Base-by-base conservation (phyloP, 768 basidiomycete genomes). In the Termitomyces sp. region DNA sequence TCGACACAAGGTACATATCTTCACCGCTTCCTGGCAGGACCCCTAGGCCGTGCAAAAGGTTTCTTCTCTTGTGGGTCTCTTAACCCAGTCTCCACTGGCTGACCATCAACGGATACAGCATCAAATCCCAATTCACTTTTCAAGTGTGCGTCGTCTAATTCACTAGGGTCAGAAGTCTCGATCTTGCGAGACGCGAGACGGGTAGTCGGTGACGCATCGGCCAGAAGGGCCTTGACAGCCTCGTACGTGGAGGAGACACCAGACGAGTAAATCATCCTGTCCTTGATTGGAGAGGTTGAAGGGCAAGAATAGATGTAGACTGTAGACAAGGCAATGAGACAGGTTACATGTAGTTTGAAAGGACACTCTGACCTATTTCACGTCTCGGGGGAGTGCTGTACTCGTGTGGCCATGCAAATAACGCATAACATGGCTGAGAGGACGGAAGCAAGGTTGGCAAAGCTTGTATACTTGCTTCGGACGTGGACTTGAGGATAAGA, bases 231-330 rank as follows among this genome's bases (percentile, higher is more conserved):
- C 59, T 85, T 85, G 32, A 82, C 84, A 8, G 80, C 72, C 50
- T 78, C 75, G 64, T 82, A 87, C 7, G 87, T 77, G 19, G 80
- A 69, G 10, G 77, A 63, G 11, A 82, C 82, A 9, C 84, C 86
- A 2, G 88, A 86, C 0, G 93, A 92, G 72, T 95, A 96, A 35
- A 97, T 68, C 91, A 98, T 95, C 43, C 94, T 82, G 59, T 86
- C 77, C 65, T 92, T 92, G 72, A 97, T 80, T 1, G 90, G 89
- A 6, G 90, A 92, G 14, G 71, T 65, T 3, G 86, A 80, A 0
- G 95, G 95, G 69, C 95, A 98, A 19, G 89, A 90, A 71, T 98
- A 98, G 56, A 97, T 90, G 71, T 94, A 95, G 49, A 90, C 89
- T 93, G 5, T 6, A 35, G 9, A 31, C 46, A 27, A 50, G 40